Evolutionary conservation across 768 basidiomycete species (phyloP).

Genomic region (Amylocystis lapponica): DNA sequence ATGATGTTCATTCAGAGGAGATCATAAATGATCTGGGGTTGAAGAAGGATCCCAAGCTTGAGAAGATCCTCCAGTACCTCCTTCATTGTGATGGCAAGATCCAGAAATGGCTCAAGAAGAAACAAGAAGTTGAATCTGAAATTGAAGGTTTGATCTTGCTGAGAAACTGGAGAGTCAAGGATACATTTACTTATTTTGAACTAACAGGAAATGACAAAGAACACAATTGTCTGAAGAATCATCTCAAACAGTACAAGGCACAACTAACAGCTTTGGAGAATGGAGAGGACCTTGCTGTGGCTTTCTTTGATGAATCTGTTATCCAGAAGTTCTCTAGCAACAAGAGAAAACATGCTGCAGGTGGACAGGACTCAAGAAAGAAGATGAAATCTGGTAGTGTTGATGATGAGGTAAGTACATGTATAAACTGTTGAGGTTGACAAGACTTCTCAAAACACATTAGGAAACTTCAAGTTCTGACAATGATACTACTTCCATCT

Average conservation of each 20-base stretch:
- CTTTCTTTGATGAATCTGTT: conserved; percentile 29
- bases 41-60: conserved; percentile 45
- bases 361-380: conserved; percentile 39
- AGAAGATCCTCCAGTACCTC: conserved; percentile 43
- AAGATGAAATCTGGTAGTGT: conserved; percentile 28
- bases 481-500: conserved; percentile 8
- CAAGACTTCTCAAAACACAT: conserved; percentile 17
- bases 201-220: conserved; percentile 34
- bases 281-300: conserved; percentile 38
- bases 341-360: conserved; percentile 45
- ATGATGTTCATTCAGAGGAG: conserved; percentile 57
- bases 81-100: conserved; percentile 30
- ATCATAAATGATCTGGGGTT: conserved; percentile 45
- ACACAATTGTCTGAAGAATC: conserved; percentile 33
- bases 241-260: conserved; percentile 34
- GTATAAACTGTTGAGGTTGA: conserved; percentile 32
- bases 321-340: conserved; percentile 22
- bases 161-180: neutral
- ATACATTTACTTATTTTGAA: neutral
- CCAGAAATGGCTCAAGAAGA: conserved; percentile 35
- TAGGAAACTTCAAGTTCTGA: conserved; percentile 16
- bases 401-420: conserved; percentile 11
- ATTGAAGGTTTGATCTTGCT: conserved; percentile 40
- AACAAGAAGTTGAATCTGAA: conserved; percentile 36
- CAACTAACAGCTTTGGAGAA: conserved; percentile 43